Conservation (phyloP, 331 rosid genomes). For the Cucumis variabilis region DNA sequence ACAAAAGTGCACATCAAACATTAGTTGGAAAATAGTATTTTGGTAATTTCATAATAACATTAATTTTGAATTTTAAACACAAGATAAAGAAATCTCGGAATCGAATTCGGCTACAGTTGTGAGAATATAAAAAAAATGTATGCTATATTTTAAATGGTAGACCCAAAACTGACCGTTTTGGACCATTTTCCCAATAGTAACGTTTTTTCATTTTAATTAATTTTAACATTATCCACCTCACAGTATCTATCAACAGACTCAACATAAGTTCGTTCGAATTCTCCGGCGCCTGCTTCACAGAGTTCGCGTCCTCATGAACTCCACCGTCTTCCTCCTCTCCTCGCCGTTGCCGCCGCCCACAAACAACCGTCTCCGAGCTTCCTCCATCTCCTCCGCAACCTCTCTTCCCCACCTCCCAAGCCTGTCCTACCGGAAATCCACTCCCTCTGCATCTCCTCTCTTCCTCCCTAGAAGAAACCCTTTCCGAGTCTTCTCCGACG, state of each 20-base stretch:
- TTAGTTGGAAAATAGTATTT: too few species aligned
- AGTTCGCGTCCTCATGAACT: neutral
- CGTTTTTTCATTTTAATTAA: neutral
- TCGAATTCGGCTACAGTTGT: too few species aligned
- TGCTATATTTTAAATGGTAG: too few species aligned
- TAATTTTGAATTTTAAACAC: too few species aligned
- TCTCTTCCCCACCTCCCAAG: conserved; percentile 34
- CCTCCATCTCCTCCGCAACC: neutral
- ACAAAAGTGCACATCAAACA: too few species aligned
- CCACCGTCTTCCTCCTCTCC: conserved; percentile 25
- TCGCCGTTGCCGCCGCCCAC: conserved; percentile 14
- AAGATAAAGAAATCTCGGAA: too few species aligned
- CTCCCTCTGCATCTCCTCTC: conserved; percentile 36
- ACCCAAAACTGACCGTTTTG: too few species aligned
- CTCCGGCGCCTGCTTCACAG: neutral
- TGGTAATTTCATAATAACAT: too few species aligned
- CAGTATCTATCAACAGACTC: neutral
- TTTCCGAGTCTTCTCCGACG: conserved; percentile 71
- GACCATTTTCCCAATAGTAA: too few species aligned
- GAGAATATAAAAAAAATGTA: too few species aligned
- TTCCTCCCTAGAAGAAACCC: conserved; percentile 42
- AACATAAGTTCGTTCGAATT: neutral
- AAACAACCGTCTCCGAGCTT: neutral
- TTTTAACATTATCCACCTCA: neutral
- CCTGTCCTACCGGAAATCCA: conserved; percentile 38